Evolutionary conservation across 78 protist species (phyloP).

Genomic region (Dictyostelium intermedium): DNA sequence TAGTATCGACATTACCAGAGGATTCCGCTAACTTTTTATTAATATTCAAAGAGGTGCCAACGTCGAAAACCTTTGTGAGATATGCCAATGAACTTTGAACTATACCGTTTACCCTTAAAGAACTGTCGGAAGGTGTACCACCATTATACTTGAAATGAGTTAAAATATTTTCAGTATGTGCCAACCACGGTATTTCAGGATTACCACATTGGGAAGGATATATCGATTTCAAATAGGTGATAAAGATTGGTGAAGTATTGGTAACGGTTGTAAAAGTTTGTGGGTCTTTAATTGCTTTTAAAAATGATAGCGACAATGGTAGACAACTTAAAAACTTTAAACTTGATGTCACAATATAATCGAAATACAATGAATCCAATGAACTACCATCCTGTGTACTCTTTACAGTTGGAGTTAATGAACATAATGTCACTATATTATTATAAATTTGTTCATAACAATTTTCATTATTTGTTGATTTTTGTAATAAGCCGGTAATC

Average conservation of each 20-base stretch:
- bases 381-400: neutral
- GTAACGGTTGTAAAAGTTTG: neutral
- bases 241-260: neutral
- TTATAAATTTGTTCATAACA: slow-evolving; percentile 10
- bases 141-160: neutral
- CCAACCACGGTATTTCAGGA: slow-evolving; percentile 4
- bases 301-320: slow-evolving; percentile 19
- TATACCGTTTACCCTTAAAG: slow-evolving; percentile 7
- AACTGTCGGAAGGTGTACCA: neutral
- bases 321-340: slow-evolving; percentile 5
- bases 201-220: neutral
- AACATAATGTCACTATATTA: neutral
- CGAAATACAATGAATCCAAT: slow-evolving; percentile 12
- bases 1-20: neutral
- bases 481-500: neutral
- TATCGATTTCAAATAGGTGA: neutral
- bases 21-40: neutral
- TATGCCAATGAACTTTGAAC: neutral
- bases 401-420: neutral
- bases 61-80: neutral
- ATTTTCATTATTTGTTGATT: neutral
- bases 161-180: slow-evolving; percentile 24
- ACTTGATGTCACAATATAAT: slow-evolving; percentile 17
- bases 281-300: slow-evolving; percentile 5
- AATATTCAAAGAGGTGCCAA: neutral